A percentile compares a stretch with the other conserved stretches of the same genome.
Conservation (phyloP, 2,329 filamentous ascomycete genomes). For the Hypoxylon sp. region DNA sequence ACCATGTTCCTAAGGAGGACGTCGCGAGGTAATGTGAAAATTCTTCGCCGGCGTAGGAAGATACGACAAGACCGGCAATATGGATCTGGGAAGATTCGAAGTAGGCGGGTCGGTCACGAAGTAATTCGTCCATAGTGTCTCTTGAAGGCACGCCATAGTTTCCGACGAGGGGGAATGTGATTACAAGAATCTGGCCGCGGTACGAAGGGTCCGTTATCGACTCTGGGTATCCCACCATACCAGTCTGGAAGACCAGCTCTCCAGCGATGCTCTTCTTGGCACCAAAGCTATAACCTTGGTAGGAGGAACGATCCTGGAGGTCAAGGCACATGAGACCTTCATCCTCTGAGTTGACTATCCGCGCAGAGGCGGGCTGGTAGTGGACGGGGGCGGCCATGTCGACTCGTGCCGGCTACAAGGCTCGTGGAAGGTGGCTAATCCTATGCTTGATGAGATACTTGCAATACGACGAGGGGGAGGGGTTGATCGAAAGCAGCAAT, state of each 20-base stretch:
- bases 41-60: slow-evolving; percentile 93
- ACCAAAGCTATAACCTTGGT: slow-evolving; percentile 97
- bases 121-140: slow-evolving; percentile 85
- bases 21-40: slow-evolving; percentile 94
- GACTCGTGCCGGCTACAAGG: slow-evolving; percentile 21
- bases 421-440: slow-evolving; percentile 8
- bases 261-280: slow-evolving; percentile 94
- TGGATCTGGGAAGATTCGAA: slow-evolving; percentile 96
- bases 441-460: slow-evolving; percentile 17
- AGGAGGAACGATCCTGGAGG: slow-evolving; percentile 90
- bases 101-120: slow-evolving; percentile 88
- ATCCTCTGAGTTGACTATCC: slow-evolving; percentile 66
- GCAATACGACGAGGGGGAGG: slow-evolving; percentile 19
- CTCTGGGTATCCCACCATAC: slow-evolving; percentile 99
- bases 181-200: slow-evolving; percentile 92
- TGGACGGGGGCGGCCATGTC: slow-evolving; percentile 58
- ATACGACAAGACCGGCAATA: slow-evolving; percentile 90
- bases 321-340: slow-evolving; percentile 86
- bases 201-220: slow-evolving; percentile 91
- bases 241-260: slow-evolving; percentile 99
- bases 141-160: slow-evolving; percentile 97
- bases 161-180: slow-evolving; percentile 94
- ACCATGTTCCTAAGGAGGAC: slow-evolving; percentile 92
- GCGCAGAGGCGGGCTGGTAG: slow-evolving; percentile 73
- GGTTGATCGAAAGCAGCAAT: slow-evolving; percentile 39